Evolutionary conservation across 202 grass and related monocot genomes (phyloP).

Genomic region (Brachypodium distachyon): DNA sequence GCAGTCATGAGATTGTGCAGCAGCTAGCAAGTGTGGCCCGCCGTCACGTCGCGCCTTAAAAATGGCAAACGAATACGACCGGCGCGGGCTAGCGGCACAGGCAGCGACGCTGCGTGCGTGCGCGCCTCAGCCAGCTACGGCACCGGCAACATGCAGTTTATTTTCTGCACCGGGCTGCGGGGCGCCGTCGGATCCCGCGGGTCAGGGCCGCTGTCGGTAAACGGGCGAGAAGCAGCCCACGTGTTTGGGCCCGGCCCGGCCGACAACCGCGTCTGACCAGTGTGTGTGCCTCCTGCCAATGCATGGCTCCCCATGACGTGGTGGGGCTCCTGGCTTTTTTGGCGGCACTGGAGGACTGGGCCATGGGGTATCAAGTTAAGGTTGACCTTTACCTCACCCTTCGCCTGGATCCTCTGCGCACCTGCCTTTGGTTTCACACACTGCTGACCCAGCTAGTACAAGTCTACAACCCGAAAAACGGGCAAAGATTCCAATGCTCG

Average conservation of each 20-base stretch:
- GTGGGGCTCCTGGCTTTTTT: neutral
- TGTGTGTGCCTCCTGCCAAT: neutral
- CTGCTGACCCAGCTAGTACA: no score
- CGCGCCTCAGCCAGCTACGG: no score
- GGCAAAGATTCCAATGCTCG: no score
- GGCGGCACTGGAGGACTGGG: neutral
- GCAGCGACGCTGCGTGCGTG: neutral
- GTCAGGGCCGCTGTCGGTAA: constrained; percentile 36
- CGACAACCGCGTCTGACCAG: constrained; percentile 32
- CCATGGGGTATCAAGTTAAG: neutral
- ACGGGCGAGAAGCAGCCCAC: neutral
- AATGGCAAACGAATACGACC: neutral
- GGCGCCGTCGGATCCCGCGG: constrained; percentile 10
- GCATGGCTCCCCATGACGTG: constrained; percentile 46
- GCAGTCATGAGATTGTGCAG: neutral
- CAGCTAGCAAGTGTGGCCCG: neutral
- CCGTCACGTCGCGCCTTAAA: constrained; percentile 10
- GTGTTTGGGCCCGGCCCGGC: neutral
- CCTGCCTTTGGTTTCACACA: no score
- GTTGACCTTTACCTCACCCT: constrained; percentile 25
- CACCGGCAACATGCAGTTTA: no score
- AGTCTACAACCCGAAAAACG: no score
- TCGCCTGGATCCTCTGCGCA: neutral
- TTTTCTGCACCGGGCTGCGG: no score
- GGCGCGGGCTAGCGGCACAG: neutral